Base-by-base conservation (phyloP, 23 red algal species). In the Gracilaria caudata region DNA sequence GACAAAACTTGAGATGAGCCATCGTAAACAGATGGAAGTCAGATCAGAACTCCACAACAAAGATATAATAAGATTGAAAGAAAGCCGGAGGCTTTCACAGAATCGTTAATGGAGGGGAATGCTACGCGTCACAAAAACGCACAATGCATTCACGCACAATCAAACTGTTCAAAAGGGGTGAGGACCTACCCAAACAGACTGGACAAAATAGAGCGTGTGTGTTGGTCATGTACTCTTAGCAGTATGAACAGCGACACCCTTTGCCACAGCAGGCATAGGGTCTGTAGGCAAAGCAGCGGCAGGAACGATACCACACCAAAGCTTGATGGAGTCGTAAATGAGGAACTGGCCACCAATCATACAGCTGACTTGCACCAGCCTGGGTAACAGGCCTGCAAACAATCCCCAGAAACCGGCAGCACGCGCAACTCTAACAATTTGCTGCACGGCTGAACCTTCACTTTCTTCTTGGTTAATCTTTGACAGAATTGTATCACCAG, bases 261-360 rank as follows among this genome's bases (percentile, higher is more conserved):
- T 55, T 43, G 68, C 68, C 35, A 72, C 90, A 20, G 64, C 80
- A 21, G 56, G 58, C 43, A 80, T 19, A 4, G 71, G 77, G 32
- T 74, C 73, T 11, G 66, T 40, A 24, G 90, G 78, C n/a, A 84
- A 74, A 36, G 90, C 90, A 73, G 78, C 73, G 9, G 90, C 90
- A 8, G 79, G 78, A 25, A 63, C 72, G 30, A 93, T 79, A 25
- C 95, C 95, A 73, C 90, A 93, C 80, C 90, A 78, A 33, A 92
- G 64, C 54, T 98, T 98, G 76, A 98, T 92, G n/a, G 78, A 88
- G 58, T 91, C 95, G 39, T 98, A 98, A 40, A 98, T 92, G 17
- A 98, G 65, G 65, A 98, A 98, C 58, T 98, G 95, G 17, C 92
- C 95, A 11, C 85, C 91, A 54, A 98, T 86, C 90, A 98, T 94